Evolutionary conservation across 345 rosid species (phyloP).

Genomic region (Hirschfeldia incana): DNA sequence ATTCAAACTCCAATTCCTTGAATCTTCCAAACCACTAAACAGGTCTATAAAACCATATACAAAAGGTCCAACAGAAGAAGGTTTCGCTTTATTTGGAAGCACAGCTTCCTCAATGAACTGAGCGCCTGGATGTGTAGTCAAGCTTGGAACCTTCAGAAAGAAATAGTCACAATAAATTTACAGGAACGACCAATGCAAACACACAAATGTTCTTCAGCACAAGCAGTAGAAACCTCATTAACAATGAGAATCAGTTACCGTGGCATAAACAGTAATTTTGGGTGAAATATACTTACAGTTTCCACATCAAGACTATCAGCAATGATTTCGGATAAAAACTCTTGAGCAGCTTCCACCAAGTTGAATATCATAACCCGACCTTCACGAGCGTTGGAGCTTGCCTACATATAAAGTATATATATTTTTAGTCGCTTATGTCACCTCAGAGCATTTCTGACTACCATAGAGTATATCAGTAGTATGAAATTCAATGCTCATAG

Average conservation of each 20-base stretch:
- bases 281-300: constrained; percentile 52
- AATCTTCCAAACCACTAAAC: constrained; percentile 80
- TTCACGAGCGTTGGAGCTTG: constrained; percentile 80
- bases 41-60: constrained; percentile 87
- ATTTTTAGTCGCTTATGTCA: background rate
- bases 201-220: background rate
- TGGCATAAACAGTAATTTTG: constrained; percentile 10
- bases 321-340: constrained; percentile 80
- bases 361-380: constrained; percentile 96
- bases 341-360: constrained; percentile 98
- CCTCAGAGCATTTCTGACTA: background rate
- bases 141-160: constrained; percentile 49
- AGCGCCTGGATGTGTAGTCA: constrained; percentile 42
- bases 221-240: constrained; percentile 1
- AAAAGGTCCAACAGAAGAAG: constrained; percentile 56
- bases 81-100: constrained; percentile 48
- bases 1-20: constrained; percentile 71
- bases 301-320: constrained; percentile 51
- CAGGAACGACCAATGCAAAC: constrained; percentile 12
- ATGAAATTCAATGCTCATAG: constrained; percentile 3
- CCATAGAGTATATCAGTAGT: background rate
- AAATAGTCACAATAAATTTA: constrained; percentile 3
- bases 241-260: background rate
- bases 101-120: constrained; percentile 47
- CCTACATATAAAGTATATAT: constrained; percentile 45